Conservation (phyloP, 352 stramenopile species). For the Pilasporangium apinafurcum region DNA sequence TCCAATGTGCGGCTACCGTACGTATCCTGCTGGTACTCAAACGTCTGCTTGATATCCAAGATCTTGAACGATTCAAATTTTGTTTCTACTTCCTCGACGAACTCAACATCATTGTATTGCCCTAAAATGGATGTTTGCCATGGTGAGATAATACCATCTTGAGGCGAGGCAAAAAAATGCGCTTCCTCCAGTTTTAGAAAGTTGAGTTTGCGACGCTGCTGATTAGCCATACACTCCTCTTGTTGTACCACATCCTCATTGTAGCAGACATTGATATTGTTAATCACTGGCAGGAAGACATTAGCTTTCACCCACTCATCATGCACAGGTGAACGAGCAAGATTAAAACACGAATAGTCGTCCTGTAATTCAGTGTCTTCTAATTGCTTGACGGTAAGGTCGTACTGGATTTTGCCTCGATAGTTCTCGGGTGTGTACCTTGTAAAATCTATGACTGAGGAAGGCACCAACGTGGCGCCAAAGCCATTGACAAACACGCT, state of each 20-base stretch:
- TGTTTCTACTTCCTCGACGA: constrained; percentile 14
- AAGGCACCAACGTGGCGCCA: constrained; percentile 6
- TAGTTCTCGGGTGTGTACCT: constrained; percentile 10
- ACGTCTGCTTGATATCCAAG: constrained; percentile 17
- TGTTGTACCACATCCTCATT: neutral
- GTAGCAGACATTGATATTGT: constrained; percentile 4
- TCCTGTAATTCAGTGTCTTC: no score
- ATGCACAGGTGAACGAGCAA: constrained; percentile 5
- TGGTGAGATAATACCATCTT: constrained; percentile 16
- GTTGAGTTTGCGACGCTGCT: constrained; percentile 14
- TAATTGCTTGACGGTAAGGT: constrained; percentile 10
- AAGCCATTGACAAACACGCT: constrained; percentile 7
- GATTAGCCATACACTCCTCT: neutral
- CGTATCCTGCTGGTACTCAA: constrained; percentile 25
- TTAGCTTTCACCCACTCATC: neutral
- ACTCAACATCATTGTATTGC: constrained; percentile 9
- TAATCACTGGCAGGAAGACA: constrained; percentile 6
- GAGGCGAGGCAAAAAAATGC: constrained; percentile 22
- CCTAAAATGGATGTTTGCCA: constrained; percentile 20
- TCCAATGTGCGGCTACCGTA: constrained; percentile 27
- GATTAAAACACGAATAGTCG: constrained; percentile 10
- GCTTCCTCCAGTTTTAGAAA: constrained; percentile 9
- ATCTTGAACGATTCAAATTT: constrained; percentile 23
- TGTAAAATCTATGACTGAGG: constrained; percentile 9
- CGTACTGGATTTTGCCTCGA: constrained; percentile 14